Percentiles rank a stretch among this genome's conserved stretches.
Evolutionary conservation across 1,284 basidiomycete species (phyloP).

Genomic region (Trichosporon coremiiforme): DNA sequence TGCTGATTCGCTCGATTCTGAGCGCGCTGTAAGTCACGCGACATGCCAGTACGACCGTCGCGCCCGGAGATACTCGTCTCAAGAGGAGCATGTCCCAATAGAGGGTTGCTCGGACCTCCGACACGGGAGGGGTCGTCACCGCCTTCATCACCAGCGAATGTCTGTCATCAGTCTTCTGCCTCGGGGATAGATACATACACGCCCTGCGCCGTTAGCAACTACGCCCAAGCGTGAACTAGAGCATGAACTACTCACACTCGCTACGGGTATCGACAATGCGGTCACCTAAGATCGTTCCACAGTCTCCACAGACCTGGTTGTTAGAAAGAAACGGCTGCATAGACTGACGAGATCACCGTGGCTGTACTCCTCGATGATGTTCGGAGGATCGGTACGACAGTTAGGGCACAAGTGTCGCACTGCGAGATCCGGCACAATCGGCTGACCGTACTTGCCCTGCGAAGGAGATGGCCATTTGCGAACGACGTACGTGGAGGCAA

Average conservation of each 20-base stretch:
- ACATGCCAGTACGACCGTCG: constrained; percentile 89
- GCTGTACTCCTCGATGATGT: constrained; percentile 96
- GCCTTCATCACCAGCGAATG: constrained; percentile 98
- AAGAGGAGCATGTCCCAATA: constrained; percentile 62
- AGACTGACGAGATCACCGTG: constrained; percentile 84
- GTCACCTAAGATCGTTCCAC: constrained; percentile 93
- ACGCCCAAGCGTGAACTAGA: no score
- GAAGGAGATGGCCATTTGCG: background rate
- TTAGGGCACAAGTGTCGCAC: constrained; percentile 92
- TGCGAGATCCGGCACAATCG: constrained; percentile 64
- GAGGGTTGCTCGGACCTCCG: constrained; percentile 88
- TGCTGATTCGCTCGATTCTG: constrained; percentile 65
- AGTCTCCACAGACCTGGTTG: constrained; percentile 72
- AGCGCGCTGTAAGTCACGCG: constrained; percentile 91
- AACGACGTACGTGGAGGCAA: no score
- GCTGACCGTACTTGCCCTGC: constrained; percentile 62
- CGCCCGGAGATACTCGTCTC: constrained; percentile 94
- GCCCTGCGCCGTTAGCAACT: constrained; percentile 54
- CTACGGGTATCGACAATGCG: constrained; percentile 96
- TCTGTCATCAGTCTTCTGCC: constrained; percentile 60
- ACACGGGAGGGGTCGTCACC: constrained; percentile 98
- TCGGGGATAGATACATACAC: constrained; percentile 63
- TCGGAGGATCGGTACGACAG: constrained; percentile 86
- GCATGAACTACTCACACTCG: constrained; percentile 69
- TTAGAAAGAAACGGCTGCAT: background rate